phyloP scores from a whole-genome alignment of 2,329 filamentous ascomycete species.

The Botrytis cinerea region DNA sequence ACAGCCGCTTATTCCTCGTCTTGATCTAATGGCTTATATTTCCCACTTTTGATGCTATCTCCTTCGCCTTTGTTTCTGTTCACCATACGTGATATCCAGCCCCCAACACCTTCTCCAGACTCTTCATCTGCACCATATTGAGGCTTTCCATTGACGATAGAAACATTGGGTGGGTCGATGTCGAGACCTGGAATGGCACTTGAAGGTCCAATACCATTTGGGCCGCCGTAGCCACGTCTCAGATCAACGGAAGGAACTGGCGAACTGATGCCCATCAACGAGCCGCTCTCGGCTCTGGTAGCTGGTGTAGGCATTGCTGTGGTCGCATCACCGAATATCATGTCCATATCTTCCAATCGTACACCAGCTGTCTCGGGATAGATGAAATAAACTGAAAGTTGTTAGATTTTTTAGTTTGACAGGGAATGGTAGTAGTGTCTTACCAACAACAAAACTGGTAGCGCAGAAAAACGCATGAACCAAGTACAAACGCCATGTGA shows the following conservation, averaged over 20 bases:
- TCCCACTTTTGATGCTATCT: slow-evolving; percentile 34
- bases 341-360: slow-evolving; percentile 94
- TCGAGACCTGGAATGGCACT: slow-evolving; percentile 77
- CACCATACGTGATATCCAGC: slow-evolving; percentile 70
- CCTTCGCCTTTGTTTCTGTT: slow-evolving; percentile 50
- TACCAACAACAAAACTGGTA: slow-evolving; percentile 92
- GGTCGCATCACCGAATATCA: slow-evolving; percentile 89
- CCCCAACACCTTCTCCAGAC: slow-evolving; percentile 57
- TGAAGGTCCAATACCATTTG: slow-evolving; percentile 54
- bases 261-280: slow-evolving; percentile 76
- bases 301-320: slow-evolving; percentile 79
- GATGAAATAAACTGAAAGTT: slow-evolving; percentile 81
- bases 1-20: slow-evolving; percentile 43
- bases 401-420: slow-evolving; percentile 11
- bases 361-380: slow-evolving; percentile 97
- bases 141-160: slow-evolving; percentile 53
- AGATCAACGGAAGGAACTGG: slow-evolving; percentile 77
- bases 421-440: slow-evolving; percentile 45
- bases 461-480: slow-evolving; percentile 97
- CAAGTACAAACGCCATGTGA: slow-evolving; percentile 91
- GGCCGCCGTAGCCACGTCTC: slow-evolving; percentile 50
- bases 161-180: slow-evolving; percentile 73
- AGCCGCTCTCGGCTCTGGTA: slow-evolving; percentile 76
- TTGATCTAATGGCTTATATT: slow-evolving; percentile 46
- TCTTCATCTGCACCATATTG: slow-evolving; percentile 42